Percentiles rank a stretch among this genome's conserved stretches.
phyloP scores from a whole-genome alignment of 2,329 filamentous ascomycete genomes.

The Aspergillus pseudonomiae region DNA sequence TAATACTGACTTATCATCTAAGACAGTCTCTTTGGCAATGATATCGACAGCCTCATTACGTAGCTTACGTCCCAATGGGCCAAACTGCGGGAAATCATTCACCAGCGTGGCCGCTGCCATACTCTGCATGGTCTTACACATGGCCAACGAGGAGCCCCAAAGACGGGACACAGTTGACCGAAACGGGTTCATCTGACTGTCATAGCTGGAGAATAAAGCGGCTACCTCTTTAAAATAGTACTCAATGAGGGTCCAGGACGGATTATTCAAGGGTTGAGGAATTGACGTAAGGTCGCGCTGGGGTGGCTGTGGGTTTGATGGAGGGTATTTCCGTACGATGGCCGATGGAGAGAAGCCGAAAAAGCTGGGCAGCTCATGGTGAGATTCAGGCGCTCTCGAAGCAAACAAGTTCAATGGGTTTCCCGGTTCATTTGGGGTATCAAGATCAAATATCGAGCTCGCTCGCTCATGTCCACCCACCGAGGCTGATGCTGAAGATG shows the following conservation, averaged over 20 bases:
- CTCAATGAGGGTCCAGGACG: conserved; percentile 60
- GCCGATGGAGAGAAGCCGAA: conserved; percentile 35
- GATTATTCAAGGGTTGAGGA: conserved; percentile 48
- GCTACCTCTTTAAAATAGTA: conserved; percentile 68
- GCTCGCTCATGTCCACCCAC: conserved; percentile 16
- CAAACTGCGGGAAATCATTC: conserved; percentile 60
- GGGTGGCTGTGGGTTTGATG: conserved; percentile 22
- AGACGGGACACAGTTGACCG: conserved; percentile 60
- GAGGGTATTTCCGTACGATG: conserved; percentile 39
- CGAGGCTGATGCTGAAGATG: conserved; percentile 19
- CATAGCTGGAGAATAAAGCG: conserved; percentile 65
- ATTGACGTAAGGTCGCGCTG: conserved; percentile 37
- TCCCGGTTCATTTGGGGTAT: conserved; percentile 21
- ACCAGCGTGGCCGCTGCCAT: conserved; percentile 66
- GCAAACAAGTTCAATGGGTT: conserved; percentile 32
- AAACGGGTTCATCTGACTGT: conserved; percentile 64
- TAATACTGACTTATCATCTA: conserved; percentile 60
- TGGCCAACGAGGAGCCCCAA: conserved; percentile 61
- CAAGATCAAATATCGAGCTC: conserved; percentile 24
- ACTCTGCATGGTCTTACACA: conserved; percentile 64
- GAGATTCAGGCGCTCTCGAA: conserved; percentile 24
- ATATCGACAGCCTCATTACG: conserved; percentile 56
- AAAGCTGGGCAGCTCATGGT: conserved; percentile 22
- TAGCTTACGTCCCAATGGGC: conserved; percentile 53
- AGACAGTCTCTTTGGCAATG: conserved; percentile 50